Evolutionary conservation across 768 basidiomycete species (phyloP), one percentile per base, ranked within the genome.

Genomic region (Dacryopinax primogenitus): DNA sequence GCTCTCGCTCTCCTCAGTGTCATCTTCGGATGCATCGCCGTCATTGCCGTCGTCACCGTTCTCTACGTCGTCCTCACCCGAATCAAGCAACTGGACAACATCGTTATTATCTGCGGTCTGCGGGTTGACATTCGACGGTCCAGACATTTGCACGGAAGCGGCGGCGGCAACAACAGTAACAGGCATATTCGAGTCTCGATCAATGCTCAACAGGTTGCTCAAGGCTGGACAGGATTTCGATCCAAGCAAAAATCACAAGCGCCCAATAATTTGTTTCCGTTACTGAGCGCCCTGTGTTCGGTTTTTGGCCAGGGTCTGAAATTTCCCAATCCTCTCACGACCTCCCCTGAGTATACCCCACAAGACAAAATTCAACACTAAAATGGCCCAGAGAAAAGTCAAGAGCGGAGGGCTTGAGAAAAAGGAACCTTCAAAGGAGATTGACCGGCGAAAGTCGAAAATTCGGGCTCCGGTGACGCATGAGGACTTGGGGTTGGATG

Each of bases 401-500:
- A 58, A 30, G 18, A 28, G 26, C 4, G 26, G 51, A 11, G 51
- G 13, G 3, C 13, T 6, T 23, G 15, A 58, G 51, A 23, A 23
- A 9, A 58, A 58, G 26, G 3, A 23, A 9, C 3, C 51, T 23
- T 30, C 51, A 15, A 58, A 58, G 26, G 51, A 32, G 32, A 6
- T 58, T 3, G 32, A 30, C 51, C 3, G 51, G 51, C 23, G 51
- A 21, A 30, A 58, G 15, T 11, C 51, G 4, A 58, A 21, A 30
- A 58, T 58, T 30, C 12, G 11, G 3, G 51, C 51, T 13, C 51
- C 51, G 9, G 51, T 58, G 67, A 84, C 78, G 34, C 68, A 75
- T 26, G 78, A 79, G 4, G 90, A 91, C 70, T 82, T 91, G 63
- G 86, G 85, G 11, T 71, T 87, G 67, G 88, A 91, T 69, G 86